phyloP scores from a whole-genome alignment of 2,329 filamentous ascomycete genomes.

The Epichloe brachyelytri region DNA sequence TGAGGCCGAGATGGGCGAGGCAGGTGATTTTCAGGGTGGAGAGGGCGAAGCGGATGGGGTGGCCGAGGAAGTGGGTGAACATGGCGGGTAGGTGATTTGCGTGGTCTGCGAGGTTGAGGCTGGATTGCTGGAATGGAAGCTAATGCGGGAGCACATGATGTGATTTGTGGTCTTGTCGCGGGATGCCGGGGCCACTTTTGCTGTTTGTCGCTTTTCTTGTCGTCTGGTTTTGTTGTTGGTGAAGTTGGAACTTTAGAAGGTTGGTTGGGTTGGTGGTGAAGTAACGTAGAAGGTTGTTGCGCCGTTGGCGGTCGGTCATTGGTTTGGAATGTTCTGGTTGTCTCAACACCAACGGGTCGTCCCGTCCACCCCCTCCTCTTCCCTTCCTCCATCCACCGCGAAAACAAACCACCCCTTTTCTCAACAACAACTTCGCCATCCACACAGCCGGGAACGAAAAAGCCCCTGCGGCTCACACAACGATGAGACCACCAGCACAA shows the following conservation, averaged over 20 bases:
- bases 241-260: background rate
- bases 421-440: too few relatives aligned
- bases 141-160: background rate
- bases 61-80: conserved; percentile 22
- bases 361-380: too few relatives aligned
- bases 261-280: background rate
- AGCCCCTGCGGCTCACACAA: background rate
- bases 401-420: too few relatives aligned
- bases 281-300: too few relatives aligned
- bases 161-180: background rate
- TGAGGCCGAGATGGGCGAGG: conserved; percentile 30
- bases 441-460: too few relatives aligned
- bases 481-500: conserved; percentile 23
- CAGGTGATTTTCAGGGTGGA: conserved; percentile 26
- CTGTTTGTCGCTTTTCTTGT: background rate
- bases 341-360: background rate
- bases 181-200: background rate
- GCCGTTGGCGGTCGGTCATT: background rate
- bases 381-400: background rate
- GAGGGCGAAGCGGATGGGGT: conserved; percentile 24
- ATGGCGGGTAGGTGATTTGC: background rate
- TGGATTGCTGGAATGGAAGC: background rate
- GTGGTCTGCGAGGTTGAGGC: background rate
- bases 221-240: background rate
- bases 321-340: background rate